Evolutionary conservation across 75 land plant species (phyloP).

Genomic region (Picea sitchensis): DNA sequence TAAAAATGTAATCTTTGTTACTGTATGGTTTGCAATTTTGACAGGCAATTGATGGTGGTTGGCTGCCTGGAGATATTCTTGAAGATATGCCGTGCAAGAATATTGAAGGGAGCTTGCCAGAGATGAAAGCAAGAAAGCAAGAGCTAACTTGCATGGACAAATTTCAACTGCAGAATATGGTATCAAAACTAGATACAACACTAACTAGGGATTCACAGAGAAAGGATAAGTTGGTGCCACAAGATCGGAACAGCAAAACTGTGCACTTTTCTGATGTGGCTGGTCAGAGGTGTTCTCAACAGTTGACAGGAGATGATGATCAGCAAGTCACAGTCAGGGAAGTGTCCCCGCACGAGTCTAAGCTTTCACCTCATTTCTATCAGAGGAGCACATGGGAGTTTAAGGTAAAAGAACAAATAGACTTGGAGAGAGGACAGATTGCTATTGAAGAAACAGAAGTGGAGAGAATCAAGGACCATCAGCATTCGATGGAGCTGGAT

Average conservation of each 20-base stretch:
- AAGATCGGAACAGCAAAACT: conserved; percentile 43
- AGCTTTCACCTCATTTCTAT: conserved; percentile 26
- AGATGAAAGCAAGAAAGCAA: conserved; percentile 40
- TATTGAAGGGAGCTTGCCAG: conserved; percentile 58
- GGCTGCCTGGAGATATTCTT: conserved; percentile 75
- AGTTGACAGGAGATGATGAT: conserved; percentile 13
- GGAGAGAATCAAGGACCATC: conserved; percentile 23
- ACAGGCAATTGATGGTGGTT: conserved; percentile 88
- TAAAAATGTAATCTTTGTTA: too few species aligned
- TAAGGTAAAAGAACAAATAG: conserved; percentile 51
- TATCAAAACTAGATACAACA: conserved; percentile 25
- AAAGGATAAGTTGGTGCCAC: conserved; percentile 40
- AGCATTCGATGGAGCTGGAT: conserved; percentile 8
- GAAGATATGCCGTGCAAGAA: conserved; percentile 87
- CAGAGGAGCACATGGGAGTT: conserved; percentile 21
- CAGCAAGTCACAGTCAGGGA: conserved; percentile 21
- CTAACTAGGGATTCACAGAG: conserved; percentile 35
- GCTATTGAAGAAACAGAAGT: conserved; percentile 25
- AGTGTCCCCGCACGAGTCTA: conserved; percentile 31
- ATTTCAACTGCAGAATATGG: conserved; percentile 38
- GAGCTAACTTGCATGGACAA: conserved; percentile 28
- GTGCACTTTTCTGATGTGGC: conserved; percentile 31
- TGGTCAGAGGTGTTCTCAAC: conserved; percentile 31
- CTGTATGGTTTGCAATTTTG: not conserved
- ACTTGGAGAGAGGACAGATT: conserved; percentile 10